Base-by-base conservation (phyloP, 108 stramenopile genomes). In the Cylindrotheca fusiformis region DNA sequence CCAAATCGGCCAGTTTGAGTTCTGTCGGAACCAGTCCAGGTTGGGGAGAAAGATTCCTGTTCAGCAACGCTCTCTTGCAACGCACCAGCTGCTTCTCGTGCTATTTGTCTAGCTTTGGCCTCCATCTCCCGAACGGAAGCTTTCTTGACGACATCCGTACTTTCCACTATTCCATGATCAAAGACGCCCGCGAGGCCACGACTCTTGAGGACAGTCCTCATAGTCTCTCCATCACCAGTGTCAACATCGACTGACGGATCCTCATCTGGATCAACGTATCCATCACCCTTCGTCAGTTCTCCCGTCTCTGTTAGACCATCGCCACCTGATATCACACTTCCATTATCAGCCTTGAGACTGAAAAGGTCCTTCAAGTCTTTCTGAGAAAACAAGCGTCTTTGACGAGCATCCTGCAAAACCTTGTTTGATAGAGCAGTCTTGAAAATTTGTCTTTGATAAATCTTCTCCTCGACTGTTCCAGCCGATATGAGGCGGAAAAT, bases 371-470 rank as follows among this genome's bases (percentile, higher is more conserved):
- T 73, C 41, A 98, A 55, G 60, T 98, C 95, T 44, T 77, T 82
- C 32, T 93, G 76, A 8, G 91, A 91, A 69, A 97, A 98, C 0
- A 98, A 72, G 0, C 96, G 80, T 44, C 79, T 67, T 69, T 98
- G 96, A 55, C 82, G 82, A 17, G 96, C 88, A 68, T 97, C 95
- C 57, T 93, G 86, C 18, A 98, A 71, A 3, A 98, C 81, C 32
- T 86, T 83, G 60, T 97, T 97, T 4, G 96, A 82, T 2, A 97
- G 53, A 1, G 96, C 94, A 33, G 91, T 94, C 72, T 99, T 98
- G 83, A 97, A 98, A 48, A 99, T 98, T 58, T 99, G 99, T 4
- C 99, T 76, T 57, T 99, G 97, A 74, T 98, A 98, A 18, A 99
- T 97, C 71, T 97, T 97, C 67, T 96, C 95, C 79, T 99, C 97